Evolutionary conservation across 345 rosid genomes (phyloP).

Genomic region (Gossypium herbaceum): DNA sequence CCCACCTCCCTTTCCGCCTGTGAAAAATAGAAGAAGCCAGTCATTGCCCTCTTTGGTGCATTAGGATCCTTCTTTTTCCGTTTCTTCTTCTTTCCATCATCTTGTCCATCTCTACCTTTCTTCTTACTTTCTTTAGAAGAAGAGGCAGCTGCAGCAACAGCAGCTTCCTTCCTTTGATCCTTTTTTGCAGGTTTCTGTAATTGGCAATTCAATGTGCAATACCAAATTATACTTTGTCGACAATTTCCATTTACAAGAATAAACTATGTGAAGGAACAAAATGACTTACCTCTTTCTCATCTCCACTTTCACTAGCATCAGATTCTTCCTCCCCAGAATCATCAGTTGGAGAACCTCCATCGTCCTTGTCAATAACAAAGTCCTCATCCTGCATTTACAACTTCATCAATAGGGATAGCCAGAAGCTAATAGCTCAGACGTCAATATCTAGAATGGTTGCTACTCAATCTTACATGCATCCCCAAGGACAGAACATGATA

Average conservation of each 20-base stretch:
- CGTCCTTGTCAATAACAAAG: constrained; percentile 79
- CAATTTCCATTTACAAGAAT: background rate
- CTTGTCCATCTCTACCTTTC: constrained; percentile 60
- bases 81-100: constrained; percentile 74
- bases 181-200: constrained; percentile 69
- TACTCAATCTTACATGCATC: background rate
- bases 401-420: background rate
- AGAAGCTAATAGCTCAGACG: background rate
- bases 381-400: constrained; percentile 71
- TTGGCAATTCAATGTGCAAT: background rate
- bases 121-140: constrained; percentile 54
- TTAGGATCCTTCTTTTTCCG: constrained; percentile 93
- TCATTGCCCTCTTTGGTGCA: constrained; percentile 80
- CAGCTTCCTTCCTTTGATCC: constrained; percentile 60
- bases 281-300: constrained; percentile 69
- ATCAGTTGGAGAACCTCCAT: constrained; percentile 93
- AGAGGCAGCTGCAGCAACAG: constrained; percentile 40
- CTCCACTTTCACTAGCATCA: constrained; percentile 64
- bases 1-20: constrained; percentile 83
- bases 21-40: constrained; percentile 73
- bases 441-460: background rate
- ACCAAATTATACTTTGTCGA: background rate
- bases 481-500: background rate
- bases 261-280: constrained; percentile 10
- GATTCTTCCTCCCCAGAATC: constrained; percentile 85